Evolutionary conservation across 2,329 filamentous ascomycete genomes (phyloP).

Genomic region (Aureobasidium namibiae): DNA sequence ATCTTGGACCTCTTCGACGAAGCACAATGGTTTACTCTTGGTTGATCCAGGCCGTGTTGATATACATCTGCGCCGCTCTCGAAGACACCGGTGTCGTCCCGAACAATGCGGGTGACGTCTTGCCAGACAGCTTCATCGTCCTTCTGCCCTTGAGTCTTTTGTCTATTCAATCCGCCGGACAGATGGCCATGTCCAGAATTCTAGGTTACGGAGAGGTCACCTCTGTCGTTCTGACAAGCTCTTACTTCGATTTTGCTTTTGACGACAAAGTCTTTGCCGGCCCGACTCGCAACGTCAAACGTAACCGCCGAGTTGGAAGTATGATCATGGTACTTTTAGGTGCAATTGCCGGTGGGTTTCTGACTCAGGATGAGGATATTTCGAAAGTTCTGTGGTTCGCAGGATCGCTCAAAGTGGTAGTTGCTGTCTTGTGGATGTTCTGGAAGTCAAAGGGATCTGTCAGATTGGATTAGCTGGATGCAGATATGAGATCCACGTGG

Average conservation of each 20-base stretch:
- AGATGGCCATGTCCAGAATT: slow-evolving; percentile 65
- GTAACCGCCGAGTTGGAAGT: slow-evolving; percentile 45
- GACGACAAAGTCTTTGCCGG: slow-evolving; percentile 46
- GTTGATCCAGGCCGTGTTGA: slow-evolving; percentile 33
- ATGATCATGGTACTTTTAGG: slow-evolving; percentile 46
- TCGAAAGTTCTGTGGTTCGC: slow-evolving; percentile 44
- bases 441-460: slow-evolving; percentile 26
- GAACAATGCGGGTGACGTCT: slow-evolving; percentile 31
- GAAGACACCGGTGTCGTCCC: slow-evolving; percentile 32
- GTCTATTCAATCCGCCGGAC: slow-evolving; percentile 69
- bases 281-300: slow-evolving; percentile 39
- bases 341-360: slow-evolving; percentile 46
- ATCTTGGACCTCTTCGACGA: slow-evolving; percentile 52
- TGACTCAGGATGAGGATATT: slow-evolving; percentile 45
- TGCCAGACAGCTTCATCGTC: slow-evolving; percentile 38
- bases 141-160: slow-evolving; percentile 60
- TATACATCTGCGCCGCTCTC: slow-evolving; percentile 31
- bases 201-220: slow-evolving; percentile 63
- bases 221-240: slow-evolving; percentile 71
- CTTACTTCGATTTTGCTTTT: slow-evolving; percentile 73
- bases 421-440: slow-evolving; percentile 33
- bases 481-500: neutral
- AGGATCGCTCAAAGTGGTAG: slow-evolving; percentile 30
- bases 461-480: neutral
- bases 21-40: slow-evolving; percentile 52